Evolutionary conservation across 306 rosid genomes (phyloP).

Genomic region (Ormosia semicastrata): DNA sequence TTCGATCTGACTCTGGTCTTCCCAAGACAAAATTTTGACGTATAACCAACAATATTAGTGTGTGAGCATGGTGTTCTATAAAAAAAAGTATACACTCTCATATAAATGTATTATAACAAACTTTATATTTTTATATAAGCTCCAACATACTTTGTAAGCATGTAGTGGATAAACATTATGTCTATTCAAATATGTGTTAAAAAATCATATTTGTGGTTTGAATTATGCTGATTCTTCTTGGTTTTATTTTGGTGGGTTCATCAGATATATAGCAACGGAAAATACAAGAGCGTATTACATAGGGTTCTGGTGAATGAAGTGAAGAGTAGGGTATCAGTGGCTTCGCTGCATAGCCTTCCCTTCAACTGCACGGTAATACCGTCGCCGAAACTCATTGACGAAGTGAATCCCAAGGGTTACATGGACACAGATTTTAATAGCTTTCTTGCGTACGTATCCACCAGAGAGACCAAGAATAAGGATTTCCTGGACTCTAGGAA

Average conservation of each 20-base stretch:
- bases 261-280: slow-evolving; percentile 88
- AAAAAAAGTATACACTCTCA: too few species aligned
- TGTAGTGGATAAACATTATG: too few species aligned
- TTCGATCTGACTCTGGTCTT: too few species aligned
- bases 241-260: not conserved
- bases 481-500: slow-evolving; percentile 78
- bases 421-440: slow-evolving; percentile 67
- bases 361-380: slow-evolving; percentile 46
- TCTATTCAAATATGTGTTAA: too few species aligned
- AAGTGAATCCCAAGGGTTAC: slow-evolving; percentile 72
- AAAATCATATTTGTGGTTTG: not conserved
- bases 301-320: slow-evolving; percentile 73
- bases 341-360: slow-evolving; percentile 72
- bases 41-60: too few species aligned
- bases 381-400: slow-evolving; percentile 55
- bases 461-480: slow-evolving; percentile 60
- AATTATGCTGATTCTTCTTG: not conserved
- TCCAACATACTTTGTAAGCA: too few species aligned
- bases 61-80: too few species aligned
- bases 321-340: slow-evolving; percentile 65
- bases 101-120: too few species aligned
- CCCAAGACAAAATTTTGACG: too few species aligned
- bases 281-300: slow-evolving; percentile 81
- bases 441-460: slow-evolving; percentile 58
- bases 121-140: too few species aligned